These are phyloP conservation scores for Trichosporon sp. DNA, from an alignment of 1,284 basidiomycete species.

Conservation along the genomic window DNA sequence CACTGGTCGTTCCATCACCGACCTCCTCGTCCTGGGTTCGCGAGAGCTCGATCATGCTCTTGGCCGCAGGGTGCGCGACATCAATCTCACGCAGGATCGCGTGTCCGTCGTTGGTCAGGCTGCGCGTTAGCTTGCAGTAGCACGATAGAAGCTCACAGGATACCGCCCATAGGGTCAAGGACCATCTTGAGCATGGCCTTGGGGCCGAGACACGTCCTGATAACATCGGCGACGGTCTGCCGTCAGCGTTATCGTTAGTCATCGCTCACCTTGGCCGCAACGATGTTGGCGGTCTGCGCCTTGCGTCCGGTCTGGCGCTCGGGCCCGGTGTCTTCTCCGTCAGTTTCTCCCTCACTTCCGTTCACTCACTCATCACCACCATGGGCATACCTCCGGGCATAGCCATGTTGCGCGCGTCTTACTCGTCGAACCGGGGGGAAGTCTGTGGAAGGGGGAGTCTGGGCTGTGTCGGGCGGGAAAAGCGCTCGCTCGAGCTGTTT, in stretches of 20 bases:
- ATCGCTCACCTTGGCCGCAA: constrained; percentile 77
- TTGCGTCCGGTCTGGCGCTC: constrained; percentile 91
- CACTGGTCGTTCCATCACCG: constrained; percentile 94
- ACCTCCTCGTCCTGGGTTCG: constrained; percentile 98
- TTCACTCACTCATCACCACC: constrained; percentile 53
- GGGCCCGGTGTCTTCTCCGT: constrained; percentile 72
- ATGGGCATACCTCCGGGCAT: constrained; percentile 48
- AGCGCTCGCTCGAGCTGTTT: not conserved
- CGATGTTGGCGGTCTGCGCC: constrained; percentile 96
- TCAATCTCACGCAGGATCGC: constrained; percentile 97
- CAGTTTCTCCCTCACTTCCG: constrained; percentile 3
- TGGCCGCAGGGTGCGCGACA: constrained; percentile 95
- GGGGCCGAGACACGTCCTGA: constrained; percentile 92
- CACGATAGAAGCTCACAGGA: constrained; percentile 59
- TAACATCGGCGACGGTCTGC: constrained; percentile 98
- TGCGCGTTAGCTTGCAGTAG: constrained; percentile 41
- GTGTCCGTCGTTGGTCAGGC: constrained; percentile 95
- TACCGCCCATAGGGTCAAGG: constrained; percentile 94
- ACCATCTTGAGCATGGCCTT: constrained; percentile 99
- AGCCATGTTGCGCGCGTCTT: constrained; percentile 13
- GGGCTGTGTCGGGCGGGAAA: not conserved
- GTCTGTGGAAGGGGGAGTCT: not conserved
- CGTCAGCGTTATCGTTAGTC: not conserved
- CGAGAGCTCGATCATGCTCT: constrained; percentile 97
- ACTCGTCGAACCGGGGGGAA: not conserved